These are phyloP conservation scores for Leishmania martiniquensis DNA, from an alignment of 208 protist genomes.

Conservation along the genomic window DNA sequence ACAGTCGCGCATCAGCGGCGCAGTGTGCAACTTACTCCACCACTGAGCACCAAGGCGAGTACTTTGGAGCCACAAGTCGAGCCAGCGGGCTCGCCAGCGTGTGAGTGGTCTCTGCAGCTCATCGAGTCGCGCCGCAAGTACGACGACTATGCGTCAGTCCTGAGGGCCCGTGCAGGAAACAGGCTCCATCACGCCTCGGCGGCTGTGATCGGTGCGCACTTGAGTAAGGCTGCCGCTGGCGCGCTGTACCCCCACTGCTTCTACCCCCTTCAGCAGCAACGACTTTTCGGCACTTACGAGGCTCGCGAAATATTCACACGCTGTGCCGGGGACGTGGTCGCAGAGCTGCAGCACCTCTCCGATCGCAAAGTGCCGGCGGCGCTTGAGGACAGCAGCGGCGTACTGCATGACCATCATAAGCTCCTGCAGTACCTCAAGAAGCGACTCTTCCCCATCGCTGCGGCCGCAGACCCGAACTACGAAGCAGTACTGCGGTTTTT, in stretches of 20 bases:
- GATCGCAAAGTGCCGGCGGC: not conserved
- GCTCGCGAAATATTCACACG: slow-evolving; percentile 19
- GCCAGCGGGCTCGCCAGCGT: not conserved
- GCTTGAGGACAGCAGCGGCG: not conserved
- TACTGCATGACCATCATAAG: not conserved
- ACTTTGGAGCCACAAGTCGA: not conserved
- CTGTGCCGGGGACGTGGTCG: slow-evolving; percentile 9
- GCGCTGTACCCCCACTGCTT: slow-evolving; percentile 17
- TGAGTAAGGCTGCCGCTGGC: not conserved
- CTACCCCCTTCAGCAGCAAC: slow-evolving; percentile 17
- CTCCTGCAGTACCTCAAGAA: slow-evolving; percentile 8
- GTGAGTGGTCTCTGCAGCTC: slow-evolving; percentile 8
- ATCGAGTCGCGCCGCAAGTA: slow-evolving; percentile 4
- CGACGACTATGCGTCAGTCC: not conserved
- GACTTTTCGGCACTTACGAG: slow-evolving; percentile 27
- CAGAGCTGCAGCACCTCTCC: slow-evolving; percentile 4
- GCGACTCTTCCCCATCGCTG: not conserved
- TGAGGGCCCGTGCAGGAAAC: not conserved
- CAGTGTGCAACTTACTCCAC: slow-evolving; percentile 15
- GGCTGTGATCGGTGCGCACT: not conserved
- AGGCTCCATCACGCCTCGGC: not conserved
- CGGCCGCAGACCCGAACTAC: not conserved
- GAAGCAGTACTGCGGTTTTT: slow-evolving; percentile 1
- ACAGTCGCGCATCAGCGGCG: not conserved
- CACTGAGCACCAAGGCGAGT: not conserved